Evolutionary conservation across 2,329 filamentous ascomycete species (phyloP).

Genomic region (Phialophora tarda): DNA sequence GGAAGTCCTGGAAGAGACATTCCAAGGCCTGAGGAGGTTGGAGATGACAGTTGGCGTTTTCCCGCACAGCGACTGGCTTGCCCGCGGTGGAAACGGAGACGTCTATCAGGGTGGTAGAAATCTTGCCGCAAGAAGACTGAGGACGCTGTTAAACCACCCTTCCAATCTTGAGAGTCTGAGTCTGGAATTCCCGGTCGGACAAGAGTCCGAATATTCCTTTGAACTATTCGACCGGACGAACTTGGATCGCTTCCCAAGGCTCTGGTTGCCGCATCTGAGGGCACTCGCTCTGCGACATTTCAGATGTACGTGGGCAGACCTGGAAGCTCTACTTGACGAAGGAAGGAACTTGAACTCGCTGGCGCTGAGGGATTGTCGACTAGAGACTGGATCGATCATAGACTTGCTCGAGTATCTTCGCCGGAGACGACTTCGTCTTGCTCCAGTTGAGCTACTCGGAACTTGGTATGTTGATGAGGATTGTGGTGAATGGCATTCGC

Average conservation of each 20-base stretch:
- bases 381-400: constrained; percentile 32
- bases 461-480: constrained; percentile 33
- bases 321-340: constrained; percentile 25
- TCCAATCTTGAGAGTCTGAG: constrained; percentile 27
- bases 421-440: constrained; percentile 17
- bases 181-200: constrained; percentile 30
- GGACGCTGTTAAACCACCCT: constrained; percentile 23
- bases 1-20: constrained; percentile 19
- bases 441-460: constrained; percentile 20
- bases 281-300: constrained; percentile 29
- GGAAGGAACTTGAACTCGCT: constrained; percentile 21
- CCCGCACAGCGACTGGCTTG: constrained; percentile 35
- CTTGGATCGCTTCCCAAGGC: constrained; percentile 27
- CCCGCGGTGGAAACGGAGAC: constrained; percentile 15
- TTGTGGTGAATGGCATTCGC: constrained; percentile 14
- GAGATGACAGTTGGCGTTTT: constrained; percentile 27
- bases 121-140: constrained; percentile 20
- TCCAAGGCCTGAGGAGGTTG: constrained; percentile 23
- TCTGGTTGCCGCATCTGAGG: constrained; percentile 29
- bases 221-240: constrained; percentile 34
- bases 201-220: constrained; percentile 28
- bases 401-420: constrained; percentile 28
- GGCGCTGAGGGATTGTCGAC: constrained; percentile 27
- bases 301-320: constrained; percentile 27
- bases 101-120: constrained; percentile 27